These are phyloP conservation scores for Cryptosporidium parvum DNA, from an alignment of 169 alveolate species.

Conservation along the genomic window DNA sequence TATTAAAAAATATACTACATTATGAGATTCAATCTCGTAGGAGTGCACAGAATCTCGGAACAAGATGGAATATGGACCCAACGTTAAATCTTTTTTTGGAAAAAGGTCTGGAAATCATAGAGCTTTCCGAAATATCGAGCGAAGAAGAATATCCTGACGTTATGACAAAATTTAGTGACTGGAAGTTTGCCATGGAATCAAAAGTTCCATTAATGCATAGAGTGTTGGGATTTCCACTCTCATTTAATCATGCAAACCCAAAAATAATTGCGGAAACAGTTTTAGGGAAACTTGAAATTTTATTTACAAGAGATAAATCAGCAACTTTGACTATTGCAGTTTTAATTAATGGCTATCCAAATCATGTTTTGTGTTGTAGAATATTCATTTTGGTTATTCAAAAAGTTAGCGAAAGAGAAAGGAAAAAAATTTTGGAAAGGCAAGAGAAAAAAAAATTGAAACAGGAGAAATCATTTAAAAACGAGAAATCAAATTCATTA, in stretches of 20 bases:
- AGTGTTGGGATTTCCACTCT: conserved; percentile 69
- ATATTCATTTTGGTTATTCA: conserved; percentile 53
- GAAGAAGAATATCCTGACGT: conserved; percentile 81
- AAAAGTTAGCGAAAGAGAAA: conserved; percentile 72
- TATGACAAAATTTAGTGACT: conserved; percentile 83
- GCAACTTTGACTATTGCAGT: conserved; percentile 60
- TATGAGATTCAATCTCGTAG: conserved; percentile 79
- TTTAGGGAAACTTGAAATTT: conserved; percentile 41
- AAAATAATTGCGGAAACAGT: conserved; percentile 48
- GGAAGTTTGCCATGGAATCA: conserved; percentile 84
- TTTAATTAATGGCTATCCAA: conserved; percentile 49
- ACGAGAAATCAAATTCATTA: neutral
- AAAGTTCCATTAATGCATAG: conserved; percentile 86
- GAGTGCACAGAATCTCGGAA: conserved; percentile 85
- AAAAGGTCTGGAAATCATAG: conserved; percentile 83
- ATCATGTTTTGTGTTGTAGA: conserved; percentile 32
- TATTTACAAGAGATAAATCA: conserved; percentile 63
- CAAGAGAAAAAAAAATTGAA: conserved; percentile 23
- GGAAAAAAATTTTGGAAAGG: conserved; percentile 35
- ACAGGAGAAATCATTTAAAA: neutral
- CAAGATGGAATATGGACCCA: conserved; percentile 86
- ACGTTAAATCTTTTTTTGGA: conserved; percentile 81
- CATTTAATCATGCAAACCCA: conserved; percentile 60
- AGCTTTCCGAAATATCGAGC: conserved; percentile 81
- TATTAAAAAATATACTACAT: conserved; percentile 35